A percentile compares a stretch with the other conserved stretches of the same genome.
Evolutionary conservation across 495 filamentous ascomycete species (phyloP).

Genomic region (Daldinia grandis): DNA sequence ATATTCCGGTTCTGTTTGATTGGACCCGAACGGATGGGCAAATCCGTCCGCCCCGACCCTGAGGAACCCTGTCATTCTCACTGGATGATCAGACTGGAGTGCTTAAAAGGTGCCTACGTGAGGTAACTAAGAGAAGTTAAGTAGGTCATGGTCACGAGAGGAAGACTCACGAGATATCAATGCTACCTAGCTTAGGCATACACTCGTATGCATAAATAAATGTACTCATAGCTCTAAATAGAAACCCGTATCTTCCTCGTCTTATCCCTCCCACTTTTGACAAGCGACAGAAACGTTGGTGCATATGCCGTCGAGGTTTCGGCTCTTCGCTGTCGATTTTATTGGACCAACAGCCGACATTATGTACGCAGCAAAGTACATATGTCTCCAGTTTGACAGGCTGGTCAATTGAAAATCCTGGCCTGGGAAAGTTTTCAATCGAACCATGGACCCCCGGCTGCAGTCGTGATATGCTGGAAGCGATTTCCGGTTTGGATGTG

Average conservation of each 20-base stretch:
- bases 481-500: not conserved
- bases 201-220: not conserved
- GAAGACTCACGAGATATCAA: not conserved
- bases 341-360: slow-evolving; percentile 1
- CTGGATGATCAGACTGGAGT: not conserved
- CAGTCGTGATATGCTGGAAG: slow-evolving; percentile 1
- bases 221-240: not conserved
- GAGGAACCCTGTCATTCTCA: not conserved
- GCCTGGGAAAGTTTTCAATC: not conserved
- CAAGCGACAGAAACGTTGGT: not conserved
- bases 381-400: slow-evolving; percentile 2
- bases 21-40: slow-evolving; percentile 28
- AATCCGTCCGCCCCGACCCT: slow-evolving; percentile 15
- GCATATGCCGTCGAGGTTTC: slow-evolving; percentile 1
- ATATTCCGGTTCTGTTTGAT: slow-evolving; percentile 8
- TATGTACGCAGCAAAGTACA: not conserved
- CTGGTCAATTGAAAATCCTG: not conserved
- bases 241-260: not conserved
- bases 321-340: not conserved
- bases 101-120: not conserved
- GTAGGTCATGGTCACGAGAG: not conserved
- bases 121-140: not conserved
- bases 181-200: not conserved
- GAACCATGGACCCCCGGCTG: not conserved
- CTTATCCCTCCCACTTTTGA: not conserved